Conservation (phyloP, 164 flowering plant genomes). For the Euptelea pleiosperma region DNA sequence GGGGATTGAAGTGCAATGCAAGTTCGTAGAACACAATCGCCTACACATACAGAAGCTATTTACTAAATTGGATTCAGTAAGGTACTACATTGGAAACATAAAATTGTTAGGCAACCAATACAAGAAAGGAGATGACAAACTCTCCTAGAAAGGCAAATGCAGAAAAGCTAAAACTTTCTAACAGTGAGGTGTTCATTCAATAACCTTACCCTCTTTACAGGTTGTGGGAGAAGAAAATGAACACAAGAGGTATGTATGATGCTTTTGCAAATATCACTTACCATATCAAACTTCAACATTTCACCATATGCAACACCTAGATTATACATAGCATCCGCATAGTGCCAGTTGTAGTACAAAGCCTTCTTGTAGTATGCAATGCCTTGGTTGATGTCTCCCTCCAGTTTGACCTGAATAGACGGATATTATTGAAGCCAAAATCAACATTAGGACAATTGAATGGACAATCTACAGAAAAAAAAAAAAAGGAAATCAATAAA, state of each 20-base stretch:
- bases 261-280: slow-evolving; percentile 20
- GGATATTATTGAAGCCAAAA: slow-evolving; percentile 6
- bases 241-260: background rate
- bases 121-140: background rate
- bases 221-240: background rate
- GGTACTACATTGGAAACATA: slow-evolving; percentile 4
- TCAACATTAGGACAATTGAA: background rate
- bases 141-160: background rate
- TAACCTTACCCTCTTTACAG: background rate
- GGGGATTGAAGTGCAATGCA: slow-evolving; percentile 96
- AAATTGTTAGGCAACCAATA: background rate
- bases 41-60: slow-evolving; percentile 41
- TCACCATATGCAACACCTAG: slow-evolving; percentile 99
- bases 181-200: no score
- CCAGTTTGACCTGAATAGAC: slow-evolving; percentile 79
- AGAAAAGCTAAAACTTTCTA: no score
- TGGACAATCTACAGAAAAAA: background rate
- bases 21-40: slow-evolving; percentile 97
- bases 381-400: slow-evolving; percentile 92
- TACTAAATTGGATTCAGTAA: slow-evolving; percentile 8
- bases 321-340: slow-evolving; percentile 99
- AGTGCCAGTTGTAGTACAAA: slow-evolving; percentile 93
- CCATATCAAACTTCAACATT: slow-evolving; percentile 97
- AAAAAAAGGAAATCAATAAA: background rate
- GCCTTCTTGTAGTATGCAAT: slow-evolving; percentile 94